A percentile compares a stretch with the other conserved stretches of the same genome.
These are phyloP conservation scores for Rhamnella rubrinervis DNA, from an alignment of 331 rosid species.

Conservation along the genomic window DNA sequence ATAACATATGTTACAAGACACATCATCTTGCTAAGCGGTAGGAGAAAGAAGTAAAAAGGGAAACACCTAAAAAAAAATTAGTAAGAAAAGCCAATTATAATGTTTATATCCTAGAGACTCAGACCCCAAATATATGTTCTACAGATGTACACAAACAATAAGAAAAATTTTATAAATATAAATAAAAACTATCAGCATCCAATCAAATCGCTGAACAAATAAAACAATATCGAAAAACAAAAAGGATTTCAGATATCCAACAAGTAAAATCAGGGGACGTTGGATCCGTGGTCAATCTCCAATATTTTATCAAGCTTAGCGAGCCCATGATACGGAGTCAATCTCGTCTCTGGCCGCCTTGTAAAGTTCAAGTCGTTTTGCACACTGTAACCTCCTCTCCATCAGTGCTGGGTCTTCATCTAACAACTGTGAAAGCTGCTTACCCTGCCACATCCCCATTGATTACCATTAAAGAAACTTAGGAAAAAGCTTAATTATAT, in stretches of 20 bases:
- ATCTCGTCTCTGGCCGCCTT: constrained; percentile 94
- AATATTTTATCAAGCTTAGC: constrained; percentile 31
- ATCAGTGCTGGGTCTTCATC: constrained; percentile 94
- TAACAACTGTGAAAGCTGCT: constrained; percentile 63
- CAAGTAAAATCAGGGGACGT: background rate
- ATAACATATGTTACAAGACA: too few relatives aligned
- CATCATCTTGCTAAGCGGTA: too few relatives aligned
- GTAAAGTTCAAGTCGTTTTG: constrained; percentile 82
- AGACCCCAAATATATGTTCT: background rate
- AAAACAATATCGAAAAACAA: background rate
- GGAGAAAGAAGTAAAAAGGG: too few relatives aligned
- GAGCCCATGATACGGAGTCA: constrained; percentile 86
- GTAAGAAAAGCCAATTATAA: background rate
- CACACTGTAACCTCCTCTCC: constrained; percentile 89
- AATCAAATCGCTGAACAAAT: too few relatives aligned
- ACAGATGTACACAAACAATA: background rate
- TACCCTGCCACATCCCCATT: constrained; percentile 43
- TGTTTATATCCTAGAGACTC: background rate
- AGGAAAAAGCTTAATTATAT: too few relatives aligned
- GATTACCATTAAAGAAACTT: too few relatives aligned
- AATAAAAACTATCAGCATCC: too few relatives aligned
- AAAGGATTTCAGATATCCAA: background rate
- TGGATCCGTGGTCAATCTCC: background rate
- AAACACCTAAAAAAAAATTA: too few relatives aligned
- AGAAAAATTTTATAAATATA: background rate